These are phyloP conservation scores for Elsinoe fawcettii DNA, from an alignment of 2,329 filamentous ascomycete genomes.

Conservation along the genomic window DNA sequence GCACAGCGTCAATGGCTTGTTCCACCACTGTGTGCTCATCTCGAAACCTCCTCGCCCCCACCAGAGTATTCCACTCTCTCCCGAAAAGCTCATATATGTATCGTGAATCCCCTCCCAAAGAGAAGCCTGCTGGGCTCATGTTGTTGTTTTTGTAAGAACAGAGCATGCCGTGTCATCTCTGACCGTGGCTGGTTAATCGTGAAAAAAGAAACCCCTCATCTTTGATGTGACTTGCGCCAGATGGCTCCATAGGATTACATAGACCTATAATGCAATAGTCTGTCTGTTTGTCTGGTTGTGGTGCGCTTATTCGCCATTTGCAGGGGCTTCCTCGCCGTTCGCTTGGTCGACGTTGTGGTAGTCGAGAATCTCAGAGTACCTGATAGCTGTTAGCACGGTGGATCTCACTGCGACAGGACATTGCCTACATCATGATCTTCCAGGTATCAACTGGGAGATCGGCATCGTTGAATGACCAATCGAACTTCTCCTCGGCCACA, in stretches of 20 bases:
- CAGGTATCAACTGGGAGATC: constrained; percentile 97
- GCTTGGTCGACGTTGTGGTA: constrained; percentile 81
- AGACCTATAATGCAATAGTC: constrained; percentile 4
- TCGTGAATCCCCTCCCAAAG: constrained; percentile 1
- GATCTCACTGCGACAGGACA: no score
- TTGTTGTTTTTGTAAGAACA: not conserved
- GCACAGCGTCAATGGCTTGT: not conserved
- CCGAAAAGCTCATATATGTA: constrained; percentile 1
- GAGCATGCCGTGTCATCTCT: not conserved
- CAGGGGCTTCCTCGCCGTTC: constrained; percentile 21
- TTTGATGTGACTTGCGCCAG: constrained; percentile 6
- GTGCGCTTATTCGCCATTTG: constrained; percentile 14
- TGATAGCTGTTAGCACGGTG: constrained; percentile 36
- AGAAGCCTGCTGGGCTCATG: constrained; percentile 1
- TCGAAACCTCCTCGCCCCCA: not conserved
- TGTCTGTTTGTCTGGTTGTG: not conserved
- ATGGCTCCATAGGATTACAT: constrained; percentile 9
- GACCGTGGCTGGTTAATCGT: not conserved
- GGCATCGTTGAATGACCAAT: constrained; percentile 99
- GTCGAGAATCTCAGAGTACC: constrained; percentile 98
- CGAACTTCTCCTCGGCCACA: constrained; percentile 91
- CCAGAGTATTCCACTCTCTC: not conserved
- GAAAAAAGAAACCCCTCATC: not conserved
- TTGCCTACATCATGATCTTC: constrained; percentile 99
- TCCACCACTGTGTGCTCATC: not conserved